Base-by-base conservation (phyloP, 768 basidiomycete species). In the Rhizopogon roseolus region DNA sequence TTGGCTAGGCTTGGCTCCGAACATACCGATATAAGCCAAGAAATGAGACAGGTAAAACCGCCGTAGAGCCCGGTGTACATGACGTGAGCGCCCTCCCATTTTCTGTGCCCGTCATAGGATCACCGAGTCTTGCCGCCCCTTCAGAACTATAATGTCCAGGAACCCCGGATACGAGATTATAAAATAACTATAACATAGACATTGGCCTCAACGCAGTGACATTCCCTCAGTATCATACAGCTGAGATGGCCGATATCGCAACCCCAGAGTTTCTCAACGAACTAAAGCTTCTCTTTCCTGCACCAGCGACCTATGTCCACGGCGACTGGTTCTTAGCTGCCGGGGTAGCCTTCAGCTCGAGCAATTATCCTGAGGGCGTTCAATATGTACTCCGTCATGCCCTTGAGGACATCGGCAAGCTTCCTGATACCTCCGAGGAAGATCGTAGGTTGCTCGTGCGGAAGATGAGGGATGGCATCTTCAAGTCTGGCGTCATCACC, bases 271-370 rank as follows among this genome's bases (percentile, higher is more conserved):
- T 81, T 64, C 70, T 84, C 7, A 57, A 64, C 45, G 63, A 64
- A 17, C 65, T 84, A 54, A 78, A 79, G 57, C 64, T 69, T 1
- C 53, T 78, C 2, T 83, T 77, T 61, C 81, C 82, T 22, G 49
- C 61, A 17, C 45, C 55, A 19, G 40, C 51, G 6, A 50, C 25
- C 17, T 62, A 60, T 53, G 54, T 73, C 13, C 44, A 62, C 4
- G 82, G 76, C 52, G 78, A 83, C 8, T 87, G 85, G 85, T 81
- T 79, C 54, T 72, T 85, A 42, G 69, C 85, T 34, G 74, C 81
- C 3, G 76, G 78, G 8, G 78, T 83, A 32, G 73, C 78, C 1
- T 84, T 84, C 62, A 76, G 75, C 55, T 79, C 81, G 7, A 76
- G 78, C 62, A 88, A 87, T 59, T 68, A 68, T 36, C 77, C 84